phyloP scores from a whole-genome alignment of 2,329 filamentous ascomycete genomes.

The Calonectria fujianensis region DNA sequence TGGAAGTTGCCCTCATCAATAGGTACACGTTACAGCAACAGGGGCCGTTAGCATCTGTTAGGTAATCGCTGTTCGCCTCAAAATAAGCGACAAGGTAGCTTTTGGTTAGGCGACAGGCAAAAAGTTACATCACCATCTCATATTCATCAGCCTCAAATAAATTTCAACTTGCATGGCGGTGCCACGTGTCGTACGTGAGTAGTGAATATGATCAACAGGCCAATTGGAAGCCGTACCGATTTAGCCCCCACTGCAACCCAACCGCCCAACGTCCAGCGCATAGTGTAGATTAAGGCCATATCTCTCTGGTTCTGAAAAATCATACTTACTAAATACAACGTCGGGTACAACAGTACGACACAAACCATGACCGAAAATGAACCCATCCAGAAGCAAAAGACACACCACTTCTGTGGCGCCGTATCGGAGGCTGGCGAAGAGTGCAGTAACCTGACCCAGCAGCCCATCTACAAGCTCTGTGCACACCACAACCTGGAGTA shows the following conservation, averaged over 20 bases:
- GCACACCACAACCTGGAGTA: not conserved
- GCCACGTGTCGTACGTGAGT: not conserved
- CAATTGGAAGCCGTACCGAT: not conserved
- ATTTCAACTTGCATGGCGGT: not conserved
- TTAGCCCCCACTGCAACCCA: constrained; percentile 18
- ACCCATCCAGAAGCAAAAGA: not conserved
- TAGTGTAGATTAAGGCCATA: not conserved
- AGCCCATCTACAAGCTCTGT: constrained; percentile 11
- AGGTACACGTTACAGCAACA: no score
- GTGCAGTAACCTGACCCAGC: not conserved
- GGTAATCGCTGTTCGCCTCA: not conserved
- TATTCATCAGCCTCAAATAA: not conserved
- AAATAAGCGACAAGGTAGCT: not conserved
- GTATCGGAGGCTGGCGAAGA: not conserved
- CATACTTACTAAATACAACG: not conserved
- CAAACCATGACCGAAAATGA: not conserved
- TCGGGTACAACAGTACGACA: not conserved
- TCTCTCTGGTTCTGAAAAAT: not conserved
- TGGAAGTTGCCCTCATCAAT: no score
- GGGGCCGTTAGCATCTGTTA: no score
- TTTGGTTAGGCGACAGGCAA: not conserved
- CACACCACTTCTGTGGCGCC: constrained; percentile 6
- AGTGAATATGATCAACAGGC: not conserved
- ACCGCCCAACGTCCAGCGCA: not conserved
- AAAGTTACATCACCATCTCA: not conserved